Conservation (phyloP, 2,329 filamentous ascomycete genomes). For the Cladophialophora carrionii region DNA sequence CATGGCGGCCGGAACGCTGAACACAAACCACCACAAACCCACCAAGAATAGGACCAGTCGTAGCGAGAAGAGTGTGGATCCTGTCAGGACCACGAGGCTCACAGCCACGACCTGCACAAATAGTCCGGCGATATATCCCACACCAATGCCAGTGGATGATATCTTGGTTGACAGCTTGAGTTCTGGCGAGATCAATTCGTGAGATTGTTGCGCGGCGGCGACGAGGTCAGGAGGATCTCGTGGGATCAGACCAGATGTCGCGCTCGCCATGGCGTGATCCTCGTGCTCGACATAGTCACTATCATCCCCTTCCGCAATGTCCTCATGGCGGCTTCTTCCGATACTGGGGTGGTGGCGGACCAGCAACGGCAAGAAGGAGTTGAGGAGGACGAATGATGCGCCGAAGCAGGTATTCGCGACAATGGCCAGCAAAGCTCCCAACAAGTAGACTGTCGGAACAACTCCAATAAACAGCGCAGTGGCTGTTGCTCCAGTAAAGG, state of each 20-base stretch:
- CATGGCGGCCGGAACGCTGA: conserved; percentile 83
- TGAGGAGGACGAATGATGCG: conserved; percentile 90
- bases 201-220: conserved; percentile 19
- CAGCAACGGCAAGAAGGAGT: conserved; percentile 89
- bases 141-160: conserved; percentile 88
- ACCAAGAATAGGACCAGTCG: conserved; percentile 84
- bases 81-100: conserved; percentile 70
- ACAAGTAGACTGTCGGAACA: conserved; percentile 71
- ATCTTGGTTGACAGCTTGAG: conserved; percentile 85
- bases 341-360: conserved; percentile 78
- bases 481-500: conserved; percentile 74
- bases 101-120: conserved; percentile 83
- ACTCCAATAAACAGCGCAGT: conserved; percentile 90
- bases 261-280: conserved; percentile 21
- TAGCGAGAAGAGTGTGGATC: conserved; percentile 81
- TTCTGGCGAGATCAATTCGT: conserved; percentile 60
- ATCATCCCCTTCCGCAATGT: conserved; percentile 14
- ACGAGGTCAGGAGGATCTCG: conserved; percentile 40
- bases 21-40: conserved; percentile 89
- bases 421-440: conserved; percentile 83
- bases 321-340: conserved; percentile 20
- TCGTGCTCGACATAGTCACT: conserved; percentile 24
- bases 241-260: conserved; percentile 38
- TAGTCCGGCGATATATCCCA: conserved; percentile 86
- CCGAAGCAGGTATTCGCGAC: conserved; percentile 93